Percentiles rank a stretch among this genome's conserved stretches.
phyloP scores from a whole-genome alignment of 345 rosid species.

The Hibiscus trionum region DNA sequence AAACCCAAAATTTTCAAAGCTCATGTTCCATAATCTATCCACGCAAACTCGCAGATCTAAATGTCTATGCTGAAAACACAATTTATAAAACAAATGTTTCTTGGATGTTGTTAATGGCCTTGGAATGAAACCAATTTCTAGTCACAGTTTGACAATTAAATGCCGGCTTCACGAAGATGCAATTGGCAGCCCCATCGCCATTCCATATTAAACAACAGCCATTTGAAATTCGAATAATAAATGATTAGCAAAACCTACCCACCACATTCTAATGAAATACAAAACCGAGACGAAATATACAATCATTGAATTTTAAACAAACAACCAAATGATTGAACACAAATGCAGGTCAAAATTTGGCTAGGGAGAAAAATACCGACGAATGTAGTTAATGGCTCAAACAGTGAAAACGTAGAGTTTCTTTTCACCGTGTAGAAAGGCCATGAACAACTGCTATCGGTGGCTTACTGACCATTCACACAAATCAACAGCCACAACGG shows the following conservation, averaged over 20 bases:
- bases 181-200: slow-evolving; percentile 40
- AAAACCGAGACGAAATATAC: neutral
- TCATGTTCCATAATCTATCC: neutral
- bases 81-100: neutral
- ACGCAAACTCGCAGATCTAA: neutral
- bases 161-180: neutral
- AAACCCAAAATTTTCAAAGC: neutral
- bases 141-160: neutral
- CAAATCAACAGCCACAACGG: slow-evolving; percentile 17
- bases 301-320: neutral
- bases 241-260: slow-evolving; percentile 1
- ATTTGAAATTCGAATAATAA: neutral
- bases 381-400: slow-evolving; percentile 28
- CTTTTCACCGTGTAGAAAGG: slow-evolving; percentile 12
- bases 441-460: slow-evolving; percentile 28
- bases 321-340: neutral
- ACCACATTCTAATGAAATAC: neutral
- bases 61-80: neutral
- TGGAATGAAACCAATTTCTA: neutral
- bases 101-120: neutral
- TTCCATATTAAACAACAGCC: slow-evolving; percentile 29
- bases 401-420: slow-evolving; percentile 18
- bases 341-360: neutral
- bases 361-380: neutral
- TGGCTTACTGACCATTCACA: slow-evolving; percentile 68